A percentile compares a stretch with the other conserved stretches of the same genome.
These are phyloP conservation scores for Hevea brasiliensis DNA, from an alignment of 345 rosid species.

Conservation along the genomic window DNA sequence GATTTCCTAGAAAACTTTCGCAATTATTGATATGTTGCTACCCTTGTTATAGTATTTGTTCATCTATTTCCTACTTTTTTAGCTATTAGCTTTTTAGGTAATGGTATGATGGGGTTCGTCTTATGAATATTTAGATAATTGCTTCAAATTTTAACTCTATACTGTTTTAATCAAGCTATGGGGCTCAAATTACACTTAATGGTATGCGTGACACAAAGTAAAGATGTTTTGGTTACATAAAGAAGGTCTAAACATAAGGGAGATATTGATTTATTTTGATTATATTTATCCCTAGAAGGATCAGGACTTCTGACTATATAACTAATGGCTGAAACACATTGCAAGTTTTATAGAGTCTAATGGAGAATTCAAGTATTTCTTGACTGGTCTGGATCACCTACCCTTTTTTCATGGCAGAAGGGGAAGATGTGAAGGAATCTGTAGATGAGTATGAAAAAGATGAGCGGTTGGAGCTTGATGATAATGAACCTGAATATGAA, in stretches of 20 bases:
- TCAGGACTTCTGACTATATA: not conserved
- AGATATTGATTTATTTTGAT: not conserved
- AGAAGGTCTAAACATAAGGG: not conserved
- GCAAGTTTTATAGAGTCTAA: constrained; percentile 15
- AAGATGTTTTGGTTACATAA: not conserved
- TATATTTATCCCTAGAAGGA: constrained; percentile 1
- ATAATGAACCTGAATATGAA: constrained; percentile 72
- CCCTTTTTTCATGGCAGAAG: constrained; percentile 64
- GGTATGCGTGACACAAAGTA: not conserved
- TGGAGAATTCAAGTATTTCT: constrained; percentile 32
- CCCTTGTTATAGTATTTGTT: too few species aligned
- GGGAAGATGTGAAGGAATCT: constrained; percentile 55
- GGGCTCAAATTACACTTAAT: not conserved
- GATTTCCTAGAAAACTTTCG: not conserved
- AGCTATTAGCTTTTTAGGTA: not conserved
- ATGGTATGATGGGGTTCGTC: not conserved
- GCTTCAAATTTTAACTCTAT: not conserved
- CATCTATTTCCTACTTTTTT: not conserved
- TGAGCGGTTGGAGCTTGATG: constrained; percentile 80
- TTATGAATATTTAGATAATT: not conserved
- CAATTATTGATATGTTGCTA: too few species aligned
- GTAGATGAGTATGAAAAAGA: constrained; percentile 70
- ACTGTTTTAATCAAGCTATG: not conserved
- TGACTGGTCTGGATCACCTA: constrained; percentile 47
- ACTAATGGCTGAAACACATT: not conserved